Conservation (phyloP, 2,329 filamentous ascomycete species). For the Aspergillus nomiae region DNA sequence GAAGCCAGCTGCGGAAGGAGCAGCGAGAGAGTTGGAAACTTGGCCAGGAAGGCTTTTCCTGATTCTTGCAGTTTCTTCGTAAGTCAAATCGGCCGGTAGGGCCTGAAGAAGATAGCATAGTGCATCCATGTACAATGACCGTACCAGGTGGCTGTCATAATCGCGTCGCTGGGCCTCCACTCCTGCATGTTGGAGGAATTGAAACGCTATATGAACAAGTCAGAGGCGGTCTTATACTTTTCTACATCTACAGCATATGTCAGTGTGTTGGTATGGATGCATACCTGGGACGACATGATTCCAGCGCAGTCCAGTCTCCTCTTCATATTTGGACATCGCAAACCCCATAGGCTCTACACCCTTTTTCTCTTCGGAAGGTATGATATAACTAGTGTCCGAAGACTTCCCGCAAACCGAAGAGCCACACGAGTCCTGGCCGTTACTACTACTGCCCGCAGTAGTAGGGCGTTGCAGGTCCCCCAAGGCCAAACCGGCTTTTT, state of each 20-base stretch:
- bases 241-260: neutral
- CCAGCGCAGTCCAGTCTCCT: conserved; percentile 36
- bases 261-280: neutral
- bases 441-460: conserved; percentile 16
- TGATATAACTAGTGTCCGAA: conserved; percentile 24
- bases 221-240: neutral
- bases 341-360: conserved; percentile 12
- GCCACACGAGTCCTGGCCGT: conserved; percentile 7
- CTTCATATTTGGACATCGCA: conserved; percentile 29
- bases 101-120: conserved; percentile 42
- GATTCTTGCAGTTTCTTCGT: conserved; percentile 33
- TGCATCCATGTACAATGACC: conserved; percentile 39
- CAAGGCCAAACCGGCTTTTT: neutral
- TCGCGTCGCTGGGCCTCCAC: conserved; percentile 37
- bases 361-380: conserved; percentile 18
- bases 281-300: conserved; percentile 39
- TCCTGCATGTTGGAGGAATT: conserved; percentile 38
- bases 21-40: conserved; percentile 16
- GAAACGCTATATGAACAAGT: conserved; percentile 29
- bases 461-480: conserved; percentile 14
- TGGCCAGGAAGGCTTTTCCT: conserved; percentile 29
- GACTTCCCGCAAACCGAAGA: conserved; percentile 18
- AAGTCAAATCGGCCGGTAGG: conserved; percentile 32
- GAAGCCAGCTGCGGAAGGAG: neutral
- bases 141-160: conserved; percentile 33